Evolutionary conservation across 176 grass and related monocot species (phyloP).

Genomic region (Oryza meridionalis): DNA sequence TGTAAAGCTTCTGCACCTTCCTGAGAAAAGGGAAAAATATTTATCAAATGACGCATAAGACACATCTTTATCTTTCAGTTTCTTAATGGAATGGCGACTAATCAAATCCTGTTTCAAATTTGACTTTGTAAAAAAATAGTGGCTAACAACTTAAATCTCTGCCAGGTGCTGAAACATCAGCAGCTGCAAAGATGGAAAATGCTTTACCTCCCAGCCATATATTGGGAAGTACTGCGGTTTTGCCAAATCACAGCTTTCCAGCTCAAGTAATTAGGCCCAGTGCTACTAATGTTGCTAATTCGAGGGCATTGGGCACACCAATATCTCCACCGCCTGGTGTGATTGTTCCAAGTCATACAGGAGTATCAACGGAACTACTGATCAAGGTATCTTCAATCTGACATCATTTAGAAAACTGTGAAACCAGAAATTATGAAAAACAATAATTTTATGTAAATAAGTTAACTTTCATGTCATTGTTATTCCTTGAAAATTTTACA

Average conservation of each 20-base stretch:
- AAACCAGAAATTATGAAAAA: background rate
- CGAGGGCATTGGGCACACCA: conserved; percentile 43
- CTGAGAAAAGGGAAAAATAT: too few species aligned
- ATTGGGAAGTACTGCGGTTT: conserved; percentile 42
- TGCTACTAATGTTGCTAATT: conserved; percentile 48
- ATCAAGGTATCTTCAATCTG: conserved; percentile 55
- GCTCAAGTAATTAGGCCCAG: conserved; percentile 57
- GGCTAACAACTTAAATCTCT: conserved; percentile 42
- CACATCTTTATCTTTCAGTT: background rate
- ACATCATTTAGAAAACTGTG: conserved; percentile 15
- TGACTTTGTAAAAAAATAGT: conserved; percentile 32
- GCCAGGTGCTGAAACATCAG: conserved; percentile 49
- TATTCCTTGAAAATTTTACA: background rate
- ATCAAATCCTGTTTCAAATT: conserved; percentile 29
- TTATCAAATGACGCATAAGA: background rate
- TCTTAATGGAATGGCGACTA: background rate
- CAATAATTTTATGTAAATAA: background rate
- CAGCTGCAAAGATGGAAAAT: conserved; percentile 54
- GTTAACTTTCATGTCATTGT: background rate
- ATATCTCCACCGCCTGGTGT: conserved; percentile 37
- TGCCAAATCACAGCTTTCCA: conserved; percentile 50
- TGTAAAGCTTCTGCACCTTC: too few species aligned
- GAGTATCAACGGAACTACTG: conserved; percentile 60
- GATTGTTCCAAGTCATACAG: conserved; percentile 42
- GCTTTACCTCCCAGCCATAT: conserved; percentile 44